Evolutionary conservation across 257 asterid species (phyloP).

Genomic region (Scutellaria galericulata): DNA sequence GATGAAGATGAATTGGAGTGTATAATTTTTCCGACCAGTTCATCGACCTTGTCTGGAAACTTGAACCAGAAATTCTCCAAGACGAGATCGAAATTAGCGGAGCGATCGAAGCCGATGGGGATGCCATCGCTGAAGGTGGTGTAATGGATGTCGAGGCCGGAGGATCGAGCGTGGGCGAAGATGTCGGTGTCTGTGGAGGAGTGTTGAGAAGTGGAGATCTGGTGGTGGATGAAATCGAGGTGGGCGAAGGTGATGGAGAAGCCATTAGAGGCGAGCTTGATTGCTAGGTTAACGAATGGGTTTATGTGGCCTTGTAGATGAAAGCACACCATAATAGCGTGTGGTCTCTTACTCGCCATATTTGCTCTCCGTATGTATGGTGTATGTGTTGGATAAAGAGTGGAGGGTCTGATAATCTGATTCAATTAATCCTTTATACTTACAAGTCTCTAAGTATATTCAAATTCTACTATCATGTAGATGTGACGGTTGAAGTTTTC

Average conservation of each 20-base stretch:
- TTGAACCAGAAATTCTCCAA: conserved; percentile 28
- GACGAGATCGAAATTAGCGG: conserved; percentile 28
- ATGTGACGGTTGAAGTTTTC: too few species aligned
- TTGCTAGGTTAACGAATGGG: conserved; percentile 69
- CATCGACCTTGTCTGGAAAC: conserved; percentile 53
- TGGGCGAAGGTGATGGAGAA: conserved; percentile 67
- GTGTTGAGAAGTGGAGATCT: conserved; percentile 51
- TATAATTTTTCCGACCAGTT: conserved; percentile 38
- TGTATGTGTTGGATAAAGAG: too few species aligned
- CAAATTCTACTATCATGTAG: too few species aligned
- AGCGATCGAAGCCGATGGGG: conserved; percentile 48
- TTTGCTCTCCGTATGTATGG: neutral
- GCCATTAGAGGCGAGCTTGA: conserved; percentile 74
- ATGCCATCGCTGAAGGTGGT: conserved; percentile 59
- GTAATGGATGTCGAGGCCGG: conserved; percentile 69
- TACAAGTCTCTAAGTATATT: too few species aligned
- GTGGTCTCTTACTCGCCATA: conserved; percentile 45
- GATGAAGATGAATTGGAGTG: conserved; percentile 28
- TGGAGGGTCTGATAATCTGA: too few species aligned
- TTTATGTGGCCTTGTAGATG: conserved; percentile 75
- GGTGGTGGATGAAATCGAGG: conserved; percentile 54
- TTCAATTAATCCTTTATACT: too few species aligned
- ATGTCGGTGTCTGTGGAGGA: conserved; percentile 37
- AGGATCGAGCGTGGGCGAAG: conserved; percentile 49
- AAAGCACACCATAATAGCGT: conserved; percentile 66